Evolutionary conservation across 371 early-diverging fungal species (phyloP), one percentile per base, ranked within the genome.

Genomic region (Thermomucor indicae-seudaticae): DNA sequence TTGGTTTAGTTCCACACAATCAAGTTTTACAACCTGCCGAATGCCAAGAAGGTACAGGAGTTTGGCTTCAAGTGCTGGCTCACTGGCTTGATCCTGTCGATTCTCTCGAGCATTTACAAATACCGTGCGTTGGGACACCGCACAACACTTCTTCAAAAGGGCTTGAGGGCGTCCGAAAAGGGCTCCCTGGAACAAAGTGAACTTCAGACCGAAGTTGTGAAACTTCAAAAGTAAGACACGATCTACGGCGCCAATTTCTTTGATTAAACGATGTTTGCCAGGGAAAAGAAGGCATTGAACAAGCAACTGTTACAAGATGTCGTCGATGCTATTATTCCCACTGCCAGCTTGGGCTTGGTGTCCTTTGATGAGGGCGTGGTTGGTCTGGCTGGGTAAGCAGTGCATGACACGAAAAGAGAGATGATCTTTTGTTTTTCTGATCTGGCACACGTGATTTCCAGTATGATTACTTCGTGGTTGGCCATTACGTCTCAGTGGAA

Each of bases 31-130:
- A 67, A 67, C 46, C 43, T 58, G 22, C 10, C 50, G 14, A 83
- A 85, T 48, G 67, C 77, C 47, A 75, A 80, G 57, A 53, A 73
- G 47, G 72, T 81, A 46, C 65, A 61, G 31, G 67, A 75, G 27
- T 49, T 67, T 32, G 80, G 84, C 51, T 64, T 61, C 60, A 73
- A 62, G 48, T 81, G 78, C 60, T 90, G 91, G 91, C 54, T 84
- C 46, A 47, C 63, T 16, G 91, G 81, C 30, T 59, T 89, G 35
- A 52, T 59, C n/a, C 78, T 75, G 51, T 81, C 88, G 51, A 58
- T 85, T 47, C 8, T 78, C 23, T 53, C 73, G 37, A 77, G 84
- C 25, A 43, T 82, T 19, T 88, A 90, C 70, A 79, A 81, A 70
- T 69, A 85, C 35, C 74, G 76, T 46, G 65, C 72, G 55, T 67